These are phyloP conservation scores for Tritrichomonas foetus DNA, from an alignment of 208 protist genomes.

Conservation along the genomic window DNA sequence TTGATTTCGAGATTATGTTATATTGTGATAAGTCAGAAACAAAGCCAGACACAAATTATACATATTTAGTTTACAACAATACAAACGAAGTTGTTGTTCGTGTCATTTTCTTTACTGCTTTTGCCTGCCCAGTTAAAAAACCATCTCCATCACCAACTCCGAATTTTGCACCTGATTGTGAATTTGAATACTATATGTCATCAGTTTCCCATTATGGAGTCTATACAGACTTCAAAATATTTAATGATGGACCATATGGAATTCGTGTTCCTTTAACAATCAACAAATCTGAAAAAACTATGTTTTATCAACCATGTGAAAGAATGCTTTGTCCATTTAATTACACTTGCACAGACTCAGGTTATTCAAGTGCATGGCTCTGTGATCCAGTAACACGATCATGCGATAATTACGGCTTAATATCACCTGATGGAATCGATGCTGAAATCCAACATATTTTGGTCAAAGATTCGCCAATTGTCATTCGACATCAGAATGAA, in stretches of 20 bases:
- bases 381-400: not conserved
- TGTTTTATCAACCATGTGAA: not conserved
- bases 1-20: not conserved
- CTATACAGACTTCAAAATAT: not conserved
- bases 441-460: no score
- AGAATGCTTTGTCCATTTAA: not conserved
- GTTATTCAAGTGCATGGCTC: not conserved
- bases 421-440: not conserved
- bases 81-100: not conserved
- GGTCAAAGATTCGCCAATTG: no score
- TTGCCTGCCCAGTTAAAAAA: not conserved
- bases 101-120: not conserved
- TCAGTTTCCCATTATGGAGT: not conserved
- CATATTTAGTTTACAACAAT: no score
- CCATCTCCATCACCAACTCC: not conserved
- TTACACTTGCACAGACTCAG: not conserved
- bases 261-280: not conserved
- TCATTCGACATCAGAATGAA: no score
- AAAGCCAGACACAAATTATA: no score
- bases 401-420: not conserved
- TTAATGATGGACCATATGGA: not conserved
- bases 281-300: not conserved
- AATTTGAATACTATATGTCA: not conserved
- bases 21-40: not conserved
- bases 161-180: not conserved